Conservation (phyloP, 768 basidiomycete genomes). For the Boletales sp. region DNA sequence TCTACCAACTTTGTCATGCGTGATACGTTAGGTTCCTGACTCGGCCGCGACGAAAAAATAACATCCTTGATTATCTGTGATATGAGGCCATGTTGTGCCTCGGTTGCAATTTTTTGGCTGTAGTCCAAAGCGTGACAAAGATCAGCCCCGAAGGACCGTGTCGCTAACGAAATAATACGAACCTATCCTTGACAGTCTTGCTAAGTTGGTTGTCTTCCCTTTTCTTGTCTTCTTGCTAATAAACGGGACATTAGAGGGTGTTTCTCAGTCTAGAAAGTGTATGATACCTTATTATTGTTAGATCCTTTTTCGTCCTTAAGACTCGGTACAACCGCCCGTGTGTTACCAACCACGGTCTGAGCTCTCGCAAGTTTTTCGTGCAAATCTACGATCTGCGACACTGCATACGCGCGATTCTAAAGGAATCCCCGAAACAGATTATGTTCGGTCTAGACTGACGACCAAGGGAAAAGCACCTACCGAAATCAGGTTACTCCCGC, state of each 20-base stretch:
- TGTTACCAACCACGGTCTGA: constrained; percentile 50
- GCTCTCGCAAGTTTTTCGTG: constrained; percentile 86
- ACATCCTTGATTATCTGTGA: constrained; percentile 92
- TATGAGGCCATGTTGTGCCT: constrained; percentile 92
- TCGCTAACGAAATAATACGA: constrained; percentile 13
- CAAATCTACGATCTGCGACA: constrained; percentile 85
- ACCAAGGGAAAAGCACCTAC: constrained; percentile 40
- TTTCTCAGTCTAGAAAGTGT: background rate
- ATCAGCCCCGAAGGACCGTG: background rate
- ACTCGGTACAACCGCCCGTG: constrained; percentile 54
- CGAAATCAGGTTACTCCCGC: constrained; percentile 88
- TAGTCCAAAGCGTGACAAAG: background rate
- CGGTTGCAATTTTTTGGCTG: constrained; percentile 85
- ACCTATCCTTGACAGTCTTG: constrained; percentile 93
- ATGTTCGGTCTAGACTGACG: background rate
- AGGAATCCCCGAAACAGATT: background rate
- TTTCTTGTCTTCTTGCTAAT: constrained; percentile 62
- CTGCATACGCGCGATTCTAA: constrained; percentile 92
- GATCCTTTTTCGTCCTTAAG: constrained; percentile 45
- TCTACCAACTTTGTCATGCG: constrained; percentile 32
- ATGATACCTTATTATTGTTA: constrained; percentile 18
- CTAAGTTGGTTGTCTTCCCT: constrained; percentile 84
- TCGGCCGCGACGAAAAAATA: constrained; percentile 65
- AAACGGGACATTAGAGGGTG: background rate
- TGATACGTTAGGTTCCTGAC: constrained; percentile 19